Conservation (phyloP, 441 rosid genomes). For the Oxalis stricta region DNA sequence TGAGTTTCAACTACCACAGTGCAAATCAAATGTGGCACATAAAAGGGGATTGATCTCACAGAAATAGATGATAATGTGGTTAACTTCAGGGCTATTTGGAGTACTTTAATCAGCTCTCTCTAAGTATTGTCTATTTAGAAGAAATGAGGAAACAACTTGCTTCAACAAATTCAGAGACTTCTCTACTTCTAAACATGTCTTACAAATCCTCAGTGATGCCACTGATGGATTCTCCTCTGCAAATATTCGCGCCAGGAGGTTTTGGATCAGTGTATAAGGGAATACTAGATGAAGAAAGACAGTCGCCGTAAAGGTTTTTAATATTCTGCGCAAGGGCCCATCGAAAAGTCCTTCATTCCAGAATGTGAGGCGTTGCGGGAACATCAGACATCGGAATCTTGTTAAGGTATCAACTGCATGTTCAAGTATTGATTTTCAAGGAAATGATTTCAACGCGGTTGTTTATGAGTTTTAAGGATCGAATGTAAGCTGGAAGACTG, state of each 20-base stretch:
- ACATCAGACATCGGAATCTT: slow-evolving; percentile 20
- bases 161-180: neutral
- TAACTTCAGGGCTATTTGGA: neutral
- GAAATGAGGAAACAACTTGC: neutral
- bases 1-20: slow-evolving; percentile 9
- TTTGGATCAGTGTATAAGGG: slow-evolving; percentile 22
- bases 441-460: slow-evolving; percentile 22
- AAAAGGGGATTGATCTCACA: neutral
- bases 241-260: slow-evolving; percentile 14
- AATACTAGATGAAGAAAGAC: neutral
- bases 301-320: slow-evolving; percentile 19
- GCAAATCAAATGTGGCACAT: neutral
- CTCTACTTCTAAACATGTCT: slow-evolving; percentile 5
- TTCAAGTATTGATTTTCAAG: slow-evolving; percentile 13
- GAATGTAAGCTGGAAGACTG: slow-evolving; percentile 20
- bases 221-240: slow-evolving; percentile 13
- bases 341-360: slow-evolving; percentile 13
- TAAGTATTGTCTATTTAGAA: neutral
- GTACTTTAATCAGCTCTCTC: neutral
- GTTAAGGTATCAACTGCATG: slow-evolving; percentile 13
- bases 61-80: neutral
- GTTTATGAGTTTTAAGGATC: slow-evolving; percentile 14
- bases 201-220: slow-evolving; percentile 9
- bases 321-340: slow-evolving; percentile 13
- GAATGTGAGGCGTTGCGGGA: slow-evolving; percentile 19